A percentile compares a stretch with the other conserved stretches of the same genome.
Evolutionary conservation across 116 monocot species (phyloP).

Genomic region (Dioscorea cayenensis): DNA sequence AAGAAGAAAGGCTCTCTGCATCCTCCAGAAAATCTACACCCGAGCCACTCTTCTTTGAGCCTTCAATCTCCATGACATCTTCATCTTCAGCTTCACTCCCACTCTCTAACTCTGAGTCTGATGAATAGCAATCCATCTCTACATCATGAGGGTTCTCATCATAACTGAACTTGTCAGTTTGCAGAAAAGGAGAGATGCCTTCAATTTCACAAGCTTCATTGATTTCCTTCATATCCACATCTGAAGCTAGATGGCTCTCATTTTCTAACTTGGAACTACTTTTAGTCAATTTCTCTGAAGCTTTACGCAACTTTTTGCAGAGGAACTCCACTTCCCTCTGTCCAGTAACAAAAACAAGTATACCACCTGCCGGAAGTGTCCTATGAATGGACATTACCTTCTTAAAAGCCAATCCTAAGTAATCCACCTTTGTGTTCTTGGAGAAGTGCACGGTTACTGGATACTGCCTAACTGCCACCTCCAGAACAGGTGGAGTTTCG

Average conservation of each 20-base stretch:
- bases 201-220: slow-evolving; percentile 48
- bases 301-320: slow-evolving; percentile 67
- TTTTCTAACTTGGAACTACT: slow-evolving; percentile 10
- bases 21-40: slow-evolving; percentile 47
- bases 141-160: slow-evolving; percentile 39
- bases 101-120: slow-evolving; percentile 48
- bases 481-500: slow-evolving; percentile 58
- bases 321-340: slow-evolving; percentile 90
- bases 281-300: slow-evolving; percentile 25
- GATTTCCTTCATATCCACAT: slow-evolving; percentile 36
- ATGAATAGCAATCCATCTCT: slow-evolving; percentile 26
- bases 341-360: slow-evolving; percentile 95
- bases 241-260: slow-evolving; percentile 8
- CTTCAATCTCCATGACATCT: slow-evolving; percentile 25
- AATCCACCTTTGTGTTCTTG: slow-evolving; percentile 80
- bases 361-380: slow-evolving; percentile 81
- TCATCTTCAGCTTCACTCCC: slow-evolving; percentile 32
- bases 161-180: slow-evolving; percentile 48
- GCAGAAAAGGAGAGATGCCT: slow-evolving; percentile 14
- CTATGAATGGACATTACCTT: slow-evolving; percentile 84
- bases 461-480: slow-evolving; percentile 78
- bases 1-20: slow-evolving; percentile 39
- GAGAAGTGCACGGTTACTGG: slow-evolving; percentile 82
- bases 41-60: slow-evolving; percentile 16
- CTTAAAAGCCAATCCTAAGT: slow-evolving; percentile 79